A percentile compares a stretch with the other conserved stretches of the same genome.
These are phyloP conservation scores for Colletotrichum sp. DNA, from an alignment of 2,329 filamentous ascomycete genomes.

Conservation along the genomic window DNA sequence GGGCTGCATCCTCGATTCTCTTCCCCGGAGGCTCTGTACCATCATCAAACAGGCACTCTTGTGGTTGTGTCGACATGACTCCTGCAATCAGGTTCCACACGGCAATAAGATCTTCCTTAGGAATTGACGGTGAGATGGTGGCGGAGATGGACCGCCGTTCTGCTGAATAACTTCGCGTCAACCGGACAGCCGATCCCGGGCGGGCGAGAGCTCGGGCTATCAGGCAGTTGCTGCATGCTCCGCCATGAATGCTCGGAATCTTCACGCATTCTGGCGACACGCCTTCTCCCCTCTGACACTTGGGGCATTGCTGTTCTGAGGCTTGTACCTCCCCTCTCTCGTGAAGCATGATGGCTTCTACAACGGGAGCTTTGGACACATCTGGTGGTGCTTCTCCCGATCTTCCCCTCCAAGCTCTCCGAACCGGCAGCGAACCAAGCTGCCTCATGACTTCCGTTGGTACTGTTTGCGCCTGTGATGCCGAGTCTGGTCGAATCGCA, in stretches of 20 bases:
- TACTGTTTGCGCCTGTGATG: neutral
- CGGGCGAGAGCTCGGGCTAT: constrained; percentile 23
- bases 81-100: constrained; percentile 31
- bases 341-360: constrained; percentile 29
- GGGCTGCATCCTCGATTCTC: constrained; percentile 29
- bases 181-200: neutral
- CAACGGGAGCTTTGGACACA: neutral
- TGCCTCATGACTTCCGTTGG: neutral
- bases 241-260: constrained; percentile 15
- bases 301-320: constrained; percentile 23
- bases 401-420: neutral
- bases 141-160: constrained; percentile 20
- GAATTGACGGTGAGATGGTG: constrained; percentile 19
- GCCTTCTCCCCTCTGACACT: constrained; percentile 27
- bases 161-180: constrained; percentile 11
- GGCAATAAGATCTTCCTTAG: constrained; percentile 28
- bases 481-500: neutral
- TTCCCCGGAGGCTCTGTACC: constrained; percentile 25
- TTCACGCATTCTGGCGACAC: constrained; percentile 29
- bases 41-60: constrained; percentile 86
- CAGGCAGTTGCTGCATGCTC: constrained; percentile 29
- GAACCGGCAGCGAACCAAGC: neutral
- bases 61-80: constrained; percentile 98
- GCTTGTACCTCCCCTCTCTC: constrained; percentile 25
- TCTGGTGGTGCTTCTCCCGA: neutral